Percentiles rank a stretch among this genome's conserved stretches.
These are phyloP conservation scores for Plasmodium reichenowi DNA, from an alignment of 169 alveolate species.

Conservation along the genomic window DNA sequence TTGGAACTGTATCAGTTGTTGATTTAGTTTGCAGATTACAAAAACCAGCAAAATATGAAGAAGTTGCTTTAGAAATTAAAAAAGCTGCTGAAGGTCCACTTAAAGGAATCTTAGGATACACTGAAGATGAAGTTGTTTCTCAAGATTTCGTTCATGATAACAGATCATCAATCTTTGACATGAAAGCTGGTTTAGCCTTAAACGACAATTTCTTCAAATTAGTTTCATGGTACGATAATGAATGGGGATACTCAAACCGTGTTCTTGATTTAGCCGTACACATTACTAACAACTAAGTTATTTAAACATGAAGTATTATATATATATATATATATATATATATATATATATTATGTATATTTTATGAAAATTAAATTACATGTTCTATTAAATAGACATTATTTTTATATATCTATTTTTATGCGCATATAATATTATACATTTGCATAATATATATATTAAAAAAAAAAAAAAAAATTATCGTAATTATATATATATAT, in stretches of 20 bases:
- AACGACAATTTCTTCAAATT: conserved; percentile 97
- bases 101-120: conserved; percentile 96
- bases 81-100: conserved; percentile 95
- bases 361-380: neutral
- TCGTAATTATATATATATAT: too few relatives aligned
- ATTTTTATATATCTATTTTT: too few relatives aligned
- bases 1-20: conserved; percentile 98
- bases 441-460: too few relatives aligned
- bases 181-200: conserved; percentile 97
- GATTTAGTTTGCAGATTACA: conserved; percentile 97
- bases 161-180: conserved; percentile 96
- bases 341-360: neutral
- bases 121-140: conserved; percentile 98
- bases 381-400: neutral
- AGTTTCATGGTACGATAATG: conserved; percentile 99
- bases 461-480: too few relatives aligned
- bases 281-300: conserved; percentile 51
- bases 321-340: neutral
- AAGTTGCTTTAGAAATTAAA: conserved; percentile 94
- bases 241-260: conserved; percentile 99
- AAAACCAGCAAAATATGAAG: conserved; percentile 96
- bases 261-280: conserved; percentile 94
- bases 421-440: too few relatives aligned
- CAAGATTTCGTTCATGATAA: conserved; percentile 96
- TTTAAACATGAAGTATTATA: neutral